Evolutionary conservation across 495 filamentous ascomycete species (phyloP).

Genomic region (Xanthoparmelia taractica): DNA sequence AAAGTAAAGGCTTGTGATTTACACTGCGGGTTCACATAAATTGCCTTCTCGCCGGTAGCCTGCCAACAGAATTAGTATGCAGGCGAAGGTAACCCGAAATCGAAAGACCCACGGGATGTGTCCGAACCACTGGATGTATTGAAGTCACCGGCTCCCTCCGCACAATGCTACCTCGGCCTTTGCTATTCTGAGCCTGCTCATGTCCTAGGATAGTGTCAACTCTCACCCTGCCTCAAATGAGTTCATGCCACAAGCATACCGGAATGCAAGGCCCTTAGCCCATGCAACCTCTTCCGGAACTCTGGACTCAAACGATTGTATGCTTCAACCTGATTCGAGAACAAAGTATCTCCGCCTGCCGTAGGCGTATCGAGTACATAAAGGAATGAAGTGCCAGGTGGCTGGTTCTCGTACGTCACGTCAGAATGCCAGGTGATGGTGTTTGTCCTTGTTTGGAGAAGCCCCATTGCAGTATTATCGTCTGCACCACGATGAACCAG

Average conservation of each 20-base stretch:
- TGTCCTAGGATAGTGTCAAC: background rate
- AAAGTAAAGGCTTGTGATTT: constrained; percentile 30
- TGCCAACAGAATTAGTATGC: background rate
- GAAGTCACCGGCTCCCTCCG: constrained; percentile 62
- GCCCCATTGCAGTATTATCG: constrained; percentile 48
- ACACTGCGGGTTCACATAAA: constrained; percentile 85
- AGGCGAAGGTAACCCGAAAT: background rate
- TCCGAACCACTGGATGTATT: constrained; percentile 70
- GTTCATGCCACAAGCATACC: constrained; percentile 33
- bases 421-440: constrained; percentile 78
- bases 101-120: constrained; percentile 48
- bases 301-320: constrained; percentile 68
- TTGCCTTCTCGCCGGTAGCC: constrained; percentile 71
- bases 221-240: too few species aligned
- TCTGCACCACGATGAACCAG: constrained; percentile 67
- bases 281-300: constrained; percentile 66
- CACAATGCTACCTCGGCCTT: constrained; percentile 50
- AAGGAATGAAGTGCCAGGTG: constrained; percentile 78
- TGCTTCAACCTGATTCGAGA: constrained; percentile 64
- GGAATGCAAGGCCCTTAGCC: constrained; percentile 68
- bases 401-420: constrained; percentile 73
- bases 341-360: constrained; percentile 72
- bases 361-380: constrained; percentile 71
- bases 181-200: constrained; percentile 58
- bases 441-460: constrained; percentile 57